These are phyloP conservation scores for Panicum miliaceum DNA, from an alignment of 176 grass and related monocot genomes.

Conservation along the genomic window DNA sequence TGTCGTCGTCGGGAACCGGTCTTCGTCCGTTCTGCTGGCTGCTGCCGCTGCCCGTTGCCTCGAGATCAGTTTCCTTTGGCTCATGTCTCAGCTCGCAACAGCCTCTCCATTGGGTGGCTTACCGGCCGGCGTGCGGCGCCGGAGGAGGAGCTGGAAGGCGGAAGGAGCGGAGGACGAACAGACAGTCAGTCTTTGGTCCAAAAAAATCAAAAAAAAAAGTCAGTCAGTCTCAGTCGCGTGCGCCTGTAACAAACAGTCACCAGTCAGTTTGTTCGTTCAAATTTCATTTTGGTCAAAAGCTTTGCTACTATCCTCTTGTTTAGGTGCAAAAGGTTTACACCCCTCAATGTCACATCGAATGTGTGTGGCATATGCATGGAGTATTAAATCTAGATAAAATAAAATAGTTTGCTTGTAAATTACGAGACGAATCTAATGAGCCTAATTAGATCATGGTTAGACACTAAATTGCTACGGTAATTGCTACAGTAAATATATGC, in stretches of 20 bases:
- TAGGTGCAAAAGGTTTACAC: no score
- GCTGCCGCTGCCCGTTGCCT: neutral
- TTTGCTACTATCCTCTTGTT: no score
- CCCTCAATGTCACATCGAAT: no score
- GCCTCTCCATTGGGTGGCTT: neutral
- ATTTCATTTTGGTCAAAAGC: neutral
- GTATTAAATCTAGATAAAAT: no score
- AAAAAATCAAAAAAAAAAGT: no score
- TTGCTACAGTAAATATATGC: no score
- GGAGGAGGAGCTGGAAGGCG: neutral
- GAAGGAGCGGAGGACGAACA: neutral
- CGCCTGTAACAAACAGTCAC: neutral
- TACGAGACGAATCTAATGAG: no score
- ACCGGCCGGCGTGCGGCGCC: neutral
- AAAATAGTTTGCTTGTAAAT: no score
- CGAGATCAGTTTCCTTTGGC: conserved; percentile 39
- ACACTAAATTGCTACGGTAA: no score
- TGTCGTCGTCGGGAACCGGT: conserved; percentile 32
- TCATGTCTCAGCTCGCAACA: neutral
- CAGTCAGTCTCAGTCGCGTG: neutral
- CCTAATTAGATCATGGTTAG: no score
- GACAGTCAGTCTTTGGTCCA: no score
- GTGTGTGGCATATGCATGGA: no score
- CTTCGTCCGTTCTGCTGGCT: neutral
- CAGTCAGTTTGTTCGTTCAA: neutral